These are phyloP conservation scores for Pythium oligandrum DNA, from an alignment of 352 stramenopile species.

Conservation along the genomic window DNA sequence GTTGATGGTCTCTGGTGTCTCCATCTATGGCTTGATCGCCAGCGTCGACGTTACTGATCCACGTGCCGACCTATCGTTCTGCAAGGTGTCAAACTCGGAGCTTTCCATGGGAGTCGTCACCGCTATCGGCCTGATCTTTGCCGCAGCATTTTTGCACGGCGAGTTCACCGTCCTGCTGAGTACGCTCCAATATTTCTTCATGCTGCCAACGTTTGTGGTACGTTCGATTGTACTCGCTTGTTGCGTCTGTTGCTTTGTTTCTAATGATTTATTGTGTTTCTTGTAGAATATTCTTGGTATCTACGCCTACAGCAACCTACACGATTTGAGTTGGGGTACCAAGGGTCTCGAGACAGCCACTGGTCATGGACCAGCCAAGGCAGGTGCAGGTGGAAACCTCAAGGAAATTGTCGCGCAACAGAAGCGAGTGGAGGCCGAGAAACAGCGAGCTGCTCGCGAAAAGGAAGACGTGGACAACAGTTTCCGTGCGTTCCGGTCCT, in stretches of 20 bases:
- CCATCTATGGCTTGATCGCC: slow-evolving; percentile 32
- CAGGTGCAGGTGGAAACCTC: slow-evolving; percentile 20
- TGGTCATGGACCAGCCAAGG: slow-evolving; percentile 19
- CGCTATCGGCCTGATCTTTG: slow-evolving; percentile 18
- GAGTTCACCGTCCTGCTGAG: slow-evolving; percentile 34
- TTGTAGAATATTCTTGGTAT: slow-evolving; percentile 29
- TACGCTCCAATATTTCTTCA: slow-evolving; percentile 36
- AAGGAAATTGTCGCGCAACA: slow-evolving; percentile 51
- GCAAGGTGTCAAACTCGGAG: slow-evolving; percentile 29
- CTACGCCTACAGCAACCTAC: slow-evolving; percentile 37
- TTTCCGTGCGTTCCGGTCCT: slow-evolving; percentile 39
- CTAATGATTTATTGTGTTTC: slow-evolving; percentile 1
- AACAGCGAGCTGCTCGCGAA: slow-evolving; percentile 24
- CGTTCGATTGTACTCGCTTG: background rate
- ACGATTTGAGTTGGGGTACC: slow-evolving; percentile 32
- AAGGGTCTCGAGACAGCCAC: slow-evolving; percentile 26
- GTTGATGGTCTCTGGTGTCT: slow-evolving; percentile 34
- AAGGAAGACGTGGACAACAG: slow-evolving; percentile 54
- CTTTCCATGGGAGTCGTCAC: slow-evolving; percentile 20
- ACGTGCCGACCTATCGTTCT: slow-evolving; percentile 20
- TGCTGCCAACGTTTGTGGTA: slow-evolving; percentile 39
- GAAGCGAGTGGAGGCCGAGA: slow-evolving; percentile 33
- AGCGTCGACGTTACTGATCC: slow-evolving; percentile 27
- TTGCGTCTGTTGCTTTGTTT: background rate
- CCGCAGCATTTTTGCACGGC: slow-evolving; percentile 30